Evolutionary conservation across 768 basidiomycete genomes (phyloP).

Genomic region (Boletellus sp.): DNA sequence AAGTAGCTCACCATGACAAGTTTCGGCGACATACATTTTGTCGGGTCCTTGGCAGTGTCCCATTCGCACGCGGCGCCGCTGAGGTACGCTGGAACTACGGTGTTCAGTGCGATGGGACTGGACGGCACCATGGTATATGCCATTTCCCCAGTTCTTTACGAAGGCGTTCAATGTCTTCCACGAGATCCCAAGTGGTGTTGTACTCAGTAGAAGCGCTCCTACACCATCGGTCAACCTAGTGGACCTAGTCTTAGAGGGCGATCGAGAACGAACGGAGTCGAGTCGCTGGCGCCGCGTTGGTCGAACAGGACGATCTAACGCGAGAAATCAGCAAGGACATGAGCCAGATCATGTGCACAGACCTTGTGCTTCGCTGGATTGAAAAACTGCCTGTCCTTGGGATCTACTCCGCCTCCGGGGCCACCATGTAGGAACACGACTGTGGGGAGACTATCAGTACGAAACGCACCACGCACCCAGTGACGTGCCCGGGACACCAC

Average conservation of each 20-base stretch:
- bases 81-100: too few species aligned
- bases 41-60: too few species aligned
- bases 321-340: slow-evolving; percentile 1
- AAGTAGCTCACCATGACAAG: too few species aligned
- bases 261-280: slow-evolving; percentile 60
- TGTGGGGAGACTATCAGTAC: slow-evolving; percentile 23
- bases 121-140: too few species aligned
- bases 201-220: slow-evolving; percentile 75
- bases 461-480: neutral
- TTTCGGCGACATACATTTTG: too few species aligned
- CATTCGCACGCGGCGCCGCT: too few species aligned
- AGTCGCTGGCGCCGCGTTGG: slow-evolving; percentile 86
- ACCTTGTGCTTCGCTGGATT: slow-evolving; percentile 84
- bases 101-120: too few species aligned
- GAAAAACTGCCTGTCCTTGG: slow-evolving; percentile 73
- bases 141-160: slow-evolving; percentile 75
- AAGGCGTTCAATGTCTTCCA: slow-evolving; percentile 83
- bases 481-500: slow-evolving; percentile 64
- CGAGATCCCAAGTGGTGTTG: slow-evolving; percentile 94
- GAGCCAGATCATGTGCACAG: neutral
- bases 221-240: slow-evolving; percentile 7
- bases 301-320: slow-evolving; percentile 79
- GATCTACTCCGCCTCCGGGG: slow-evolving; percentile 73
- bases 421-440: slow-evolving; percentile 83
- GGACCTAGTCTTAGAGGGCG: neutral